Evolutionary conservation across 306 rosid genomes (phyloP), one percentile per base, ranked within the genome.

Genomic region (Morella rubra): DNA sequence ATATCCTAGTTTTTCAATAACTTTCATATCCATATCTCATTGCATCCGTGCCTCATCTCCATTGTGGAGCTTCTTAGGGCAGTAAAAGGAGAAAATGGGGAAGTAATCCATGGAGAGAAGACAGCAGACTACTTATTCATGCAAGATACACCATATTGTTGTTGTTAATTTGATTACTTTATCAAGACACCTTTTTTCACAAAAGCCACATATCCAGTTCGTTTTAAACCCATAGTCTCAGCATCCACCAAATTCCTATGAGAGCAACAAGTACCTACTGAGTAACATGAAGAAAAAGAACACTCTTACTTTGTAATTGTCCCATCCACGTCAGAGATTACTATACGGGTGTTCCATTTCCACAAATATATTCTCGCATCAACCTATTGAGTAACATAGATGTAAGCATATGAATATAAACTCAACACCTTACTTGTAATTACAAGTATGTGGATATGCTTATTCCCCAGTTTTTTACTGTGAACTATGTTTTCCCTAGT

Each of bases 311-410:
- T 92, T 76, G 99, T 96, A 73, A 96, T 96, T 77, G 99, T 96
- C 69, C 99, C 99, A 84, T 96, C 99, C 77, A 96, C 99, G 69
- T 96, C 99, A 62, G 99, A 96, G 83, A 96, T 91, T 72, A 96
- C 99, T 51, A 96, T 84, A 11, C 88, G 97, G 73, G 84, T 76
- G 67, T 91, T 85, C 99, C 98, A 96, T 85, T 96, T 92, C 99
- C 98, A 96, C 76, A 91, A 81, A 86, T 80, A 92, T 76, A 96
- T 92, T 64, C 86, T 87, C 73, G 93, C 93, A 80, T 96, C 97
- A 80, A 96, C 90, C 99, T 96, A 81, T 79, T 55, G 74, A 79
- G 80, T 54, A 73, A 77, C 76, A 71, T 75, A 73, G 74, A 15
- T 13, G 62, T 69, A 64, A 72, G 72, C 51, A 69, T 47, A 69